phyloP scores from a whole-genome alignment of 1,139 yeast species.

The Suhomyces yuchorum region DNA sequence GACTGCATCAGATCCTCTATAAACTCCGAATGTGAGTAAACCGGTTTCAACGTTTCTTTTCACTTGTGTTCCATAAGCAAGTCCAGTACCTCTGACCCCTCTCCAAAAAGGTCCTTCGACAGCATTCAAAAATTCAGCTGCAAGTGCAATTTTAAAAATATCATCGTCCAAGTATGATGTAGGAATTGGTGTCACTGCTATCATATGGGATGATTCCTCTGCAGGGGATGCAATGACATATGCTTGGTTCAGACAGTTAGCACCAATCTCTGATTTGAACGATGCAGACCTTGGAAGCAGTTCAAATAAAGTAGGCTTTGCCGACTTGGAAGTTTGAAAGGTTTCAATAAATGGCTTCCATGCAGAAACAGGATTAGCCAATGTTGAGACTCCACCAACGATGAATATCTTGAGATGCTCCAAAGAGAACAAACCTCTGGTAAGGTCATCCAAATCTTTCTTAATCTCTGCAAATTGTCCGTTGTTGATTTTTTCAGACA shows the following conservation, averaged over 20 bases:
- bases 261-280: constrained; percentile 61
- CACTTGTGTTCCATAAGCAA: constrained; percentile 86
- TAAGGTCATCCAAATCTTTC: constrained; percentile 57
- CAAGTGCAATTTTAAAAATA: constrained; percentile 68
- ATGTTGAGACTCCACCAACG: constrained; percentile 61
- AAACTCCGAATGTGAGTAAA: constrained; percentile 62
- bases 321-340: constrained; percentile 10
- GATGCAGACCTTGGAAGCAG: constrained; percentile 56
- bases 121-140: constrained; percentile 76
- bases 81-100: constrained; percentile 92
- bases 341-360: constrained; percentile 55
- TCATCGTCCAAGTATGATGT: constrained; percentile 67
- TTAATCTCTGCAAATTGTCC: constrained; percentile 52
- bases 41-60: constrained; percentile 66
- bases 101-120: constrained; percentile 98
- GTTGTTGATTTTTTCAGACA: constrained; percentile 53
- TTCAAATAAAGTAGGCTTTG: constrained; percentile 23
- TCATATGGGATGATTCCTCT: constrained; percentile 80
- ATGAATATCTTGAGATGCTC: constrained; percentile 70
- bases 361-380: constrained; percentile 57
- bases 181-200: constrained; percentile 63
- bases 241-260: constrained; percentile 55
- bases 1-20: constrained; percentile 82
- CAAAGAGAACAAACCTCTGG: constrained; percentile 56
- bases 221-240: constrained; percentile 76